A percentile compares a stretch with the other conserved stretches of the same genome.
Evolutionary conservation across 2,329 filamentous ascomycete genomes (phyloP).

Genomic region (Lasiodiplodia gonubiensis): DNA sequence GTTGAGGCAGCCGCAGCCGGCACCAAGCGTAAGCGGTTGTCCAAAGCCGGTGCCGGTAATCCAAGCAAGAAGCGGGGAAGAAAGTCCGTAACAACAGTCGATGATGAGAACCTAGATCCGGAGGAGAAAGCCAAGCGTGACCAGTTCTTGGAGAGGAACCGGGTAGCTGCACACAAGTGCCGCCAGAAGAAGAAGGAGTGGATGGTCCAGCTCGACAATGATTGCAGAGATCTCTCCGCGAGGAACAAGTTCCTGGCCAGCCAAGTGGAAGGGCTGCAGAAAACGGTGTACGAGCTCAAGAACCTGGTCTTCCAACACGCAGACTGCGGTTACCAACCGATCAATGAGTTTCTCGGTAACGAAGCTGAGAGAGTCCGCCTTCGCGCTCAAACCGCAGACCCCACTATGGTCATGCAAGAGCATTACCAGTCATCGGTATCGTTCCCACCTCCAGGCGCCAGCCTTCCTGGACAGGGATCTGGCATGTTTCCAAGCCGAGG

Average conservation of each 20-base stretch:
- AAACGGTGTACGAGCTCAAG: conserved; percentile 27
- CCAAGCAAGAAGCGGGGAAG: conserved; percentile 18
- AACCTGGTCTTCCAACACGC: conserved; percentile 37
- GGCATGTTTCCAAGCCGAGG: background rate
- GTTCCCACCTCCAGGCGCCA: background rate
- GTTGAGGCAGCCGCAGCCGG: background rate
- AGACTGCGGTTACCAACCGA: conserved; percentile 40
- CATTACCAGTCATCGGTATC: background rate
- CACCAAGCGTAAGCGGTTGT: conserved; percentile 16
- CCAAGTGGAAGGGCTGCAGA: conserved; percentile 33
- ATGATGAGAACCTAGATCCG: conserved; percentile 1
- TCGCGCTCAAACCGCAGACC: background rate
- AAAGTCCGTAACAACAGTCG: background rate
- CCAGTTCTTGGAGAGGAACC: conserved; percentile 67
- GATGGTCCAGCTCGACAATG: conserved; percentile 57
- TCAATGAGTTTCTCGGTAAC: conserved; percentile 5
- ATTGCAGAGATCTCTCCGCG: conserved; percentile 46
- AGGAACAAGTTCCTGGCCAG: conserved; percentile 45
- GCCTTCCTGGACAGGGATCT: background rate
- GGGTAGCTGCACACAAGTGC: conserved; percentile 75
- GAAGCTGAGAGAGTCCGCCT: background rate
- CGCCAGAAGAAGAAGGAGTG: conserved; percentile 71
- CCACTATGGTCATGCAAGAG: background rate
- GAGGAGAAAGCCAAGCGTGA: conserved; percentile 23
- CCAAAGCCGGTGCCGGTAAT: background rate